Evolutionary conservation across 352 stramenopile species (phyloP), one percentile per base, ranked within the genome.

Genomic region (Poterioochromonas sp.): DNA sequence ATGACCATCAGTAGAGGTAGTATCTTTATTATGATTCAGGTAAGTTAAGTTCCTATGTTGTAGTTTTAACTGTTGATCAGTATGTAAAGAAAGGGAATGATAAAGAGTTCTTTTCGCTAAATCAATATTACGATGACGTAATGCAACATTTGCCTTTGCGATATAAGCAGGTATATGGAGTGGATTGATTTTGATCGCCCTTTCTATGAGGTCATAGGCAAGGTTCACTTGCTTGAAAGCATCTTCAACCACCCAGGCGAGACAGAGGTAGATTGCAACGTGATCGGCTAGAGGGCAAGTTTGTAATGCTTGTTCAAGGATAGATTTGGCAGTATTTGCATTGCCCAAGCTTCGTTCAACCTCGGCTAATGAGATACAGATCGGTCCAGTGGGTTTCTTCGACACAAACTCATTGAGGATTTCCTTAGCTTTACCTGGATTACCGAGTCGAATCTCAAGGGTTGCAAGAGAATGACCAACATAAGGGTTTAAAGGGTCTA

Each of bases 241-340:
- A 44, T 79, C 60, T 64, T 79, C 76, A 40, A 79, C 76, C 35
- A 79, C 63, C 76, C 74, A 78, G 1, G 76, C 76, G 26, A 71
- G 53, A 26, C 63, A 60, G 26, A 79, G 62, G 22, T 54, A 53
- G 20, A 79, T 43, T 54, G 79, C 79, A 44, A 32, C 35, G 26
- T 71, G 41, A 18, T 79, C 74, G 32, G 79, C 39, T n/a, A n/a
- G n/a, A n/a, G n/a, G n/a, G n/a, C 49, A 68, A n/a, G 32, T n/a
- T 43, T 76, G 12, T 32, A 79, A 18, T 41, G 35, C 76, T 29
- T 73, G 22, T 51, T 37, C 11, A n/a, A 79, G 53, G 26, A 69
- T 53, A 32, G 37, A 3, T 5, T 64, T 41, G 26, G 76, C 76
- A 35, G 35, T 34, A 34, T 79, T n/a, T 26, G 53, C 35, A 34